Percentiles rank a stretch among this genome's conserved stretches.
These are phyloP conservation scores for Nakazawaea populi DNA, from an alignment of 805 yeast genomes.

Conservation along the genomic window DNA sequence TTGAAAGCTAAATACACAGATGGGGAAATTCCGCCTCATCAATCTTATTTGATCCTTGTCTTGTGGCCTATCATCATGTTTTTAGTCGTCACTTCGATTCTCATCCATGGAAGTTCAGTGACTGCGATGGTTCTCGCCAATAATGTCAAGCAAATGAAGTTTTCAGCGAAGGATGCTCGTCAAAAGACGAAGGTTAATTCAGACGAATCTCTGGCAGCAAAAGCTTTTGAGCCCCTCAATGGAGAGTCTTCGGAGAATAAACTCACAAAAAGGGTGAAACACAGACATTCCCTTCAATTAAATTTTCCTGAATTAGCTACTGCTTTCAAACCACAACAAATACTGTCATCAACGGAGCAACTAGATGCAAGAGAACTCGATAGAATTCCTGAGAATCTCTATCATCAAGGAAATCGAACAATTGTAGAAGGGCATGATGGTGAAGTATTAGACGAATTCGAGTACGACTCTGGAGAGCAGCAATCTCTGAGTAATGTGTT, in stretches of 20 bases:
- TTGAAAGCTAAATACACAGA: constrained; percentile 47
- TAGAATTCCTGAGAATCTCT: constrained; percentile 28
- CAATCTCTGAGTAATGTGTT: constrained; percentile 8
- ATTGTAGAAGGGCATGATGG: constrained; percentile 39
- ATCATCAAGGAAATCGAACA: constrained; percentile 33
- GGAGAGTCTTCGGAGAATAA: constrained; percentile 5
- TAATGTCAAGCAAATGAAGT: constrained; percentile 7
- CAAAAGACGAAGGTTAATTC: constrained; percentile 11
- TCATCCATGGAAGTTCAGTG: constrained; percentile 89
- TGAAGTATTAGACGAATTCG: constrained; percentile 33
- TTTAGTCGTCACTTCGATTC: constrained; percentile 71
- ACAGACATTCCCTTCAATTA: neutral
- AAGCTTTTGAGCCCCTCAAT: too few species aligned
- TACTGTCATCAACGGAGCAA: neutral
- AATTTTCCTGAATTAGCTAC: too few species aligned
- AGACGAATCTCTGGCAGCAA: too few species aligned
- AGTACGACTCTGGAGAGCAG: neutral
- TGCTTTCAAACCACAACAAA: neutral
- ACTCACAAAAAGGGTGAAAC: constrained; percentile 4
- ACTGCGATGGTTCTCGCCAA: constrained; percentile 36
- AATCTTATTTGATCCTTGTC: constrained; percentile 16
- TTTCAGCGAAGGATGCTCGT: constrained; percentile 26
- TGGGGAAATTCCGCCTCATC: constrained; percentile 46
- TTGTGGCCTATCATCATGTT: constrained; percentile 86
- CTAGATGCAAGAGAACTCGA: neutral